Percentiles rank a stretch among this genome's conserved stretches.
Evolutionary conservation across 2,329 filamentous ascomycete species (phyloP).

Genomic region (Penicillium sp.): DNA sequence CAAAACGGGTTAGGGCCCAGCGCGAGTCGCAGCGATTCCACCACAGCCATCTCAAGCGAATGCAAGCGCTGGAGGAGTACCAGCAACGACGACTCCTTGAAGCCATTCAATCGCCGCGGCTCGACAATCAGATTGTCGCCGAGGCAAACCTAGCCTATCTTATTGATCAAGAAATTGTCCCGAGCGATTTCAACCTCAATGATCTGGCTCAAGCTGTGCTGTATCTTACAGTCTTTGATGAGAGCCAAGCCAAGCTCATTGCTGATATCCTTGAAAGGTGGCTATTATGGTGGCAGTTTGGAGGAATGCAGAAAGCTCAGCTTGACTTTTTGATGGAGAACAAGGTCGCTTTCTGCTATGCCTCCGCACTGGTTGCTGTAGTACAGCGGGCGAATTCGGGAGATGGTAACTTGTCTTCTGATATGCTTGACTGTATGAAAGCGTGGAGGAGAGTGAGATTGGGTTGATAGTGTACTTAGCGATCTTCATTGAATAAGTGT

Average conservation of each 20-base stretch:
- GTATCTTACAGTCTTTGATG: constrained; percentile 3
- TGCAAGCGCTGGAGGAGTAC: constrained; percentile 1
- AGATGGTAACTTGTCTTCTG: constrained; percentile 1
- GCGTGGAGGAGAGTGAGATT: constrained; percentile 5
- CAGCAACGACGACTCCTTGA: constrained; percentile 6
- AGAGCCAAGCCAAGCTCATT: constrained; percentile 1
- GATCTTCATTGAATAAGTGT: too few relatives aligned
- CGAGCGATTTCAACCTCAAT: neutral
- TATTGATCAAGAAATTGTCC: neutral
- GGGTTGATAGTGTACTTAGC: neutral
- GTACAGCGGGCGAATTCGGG: constrained; percentile 3
- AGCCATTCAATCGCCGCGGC: constrained; percentile 9
- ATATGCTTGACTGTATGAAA: constrained; percentile 9
- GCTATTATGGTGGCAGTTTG: constrained; percentile 10
- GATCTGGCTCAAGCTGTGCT: neutral
- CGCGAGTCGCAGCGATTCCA: constrained; percentile 1
- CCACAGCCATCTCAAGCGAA: constrained; percentile 2
- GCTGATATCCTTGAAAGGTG: constrained; percentile 10
- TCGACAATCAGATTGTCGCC: constrained; percentile 5
- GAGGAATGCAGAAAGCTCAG: constrained; percentile 8
- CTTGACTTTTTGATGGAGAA: constrained; percentile 5
- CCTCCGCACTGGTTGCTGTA: constrained; percentile 3
- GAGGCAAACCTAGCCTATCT: neutral
- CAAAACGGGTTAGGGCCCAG: neutral
- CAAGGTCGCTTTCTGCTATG: constrained; percentile 9